Conservation (phyloP, 768 basidiomycete species). For the Pulveroboletus sp. region DNA sequence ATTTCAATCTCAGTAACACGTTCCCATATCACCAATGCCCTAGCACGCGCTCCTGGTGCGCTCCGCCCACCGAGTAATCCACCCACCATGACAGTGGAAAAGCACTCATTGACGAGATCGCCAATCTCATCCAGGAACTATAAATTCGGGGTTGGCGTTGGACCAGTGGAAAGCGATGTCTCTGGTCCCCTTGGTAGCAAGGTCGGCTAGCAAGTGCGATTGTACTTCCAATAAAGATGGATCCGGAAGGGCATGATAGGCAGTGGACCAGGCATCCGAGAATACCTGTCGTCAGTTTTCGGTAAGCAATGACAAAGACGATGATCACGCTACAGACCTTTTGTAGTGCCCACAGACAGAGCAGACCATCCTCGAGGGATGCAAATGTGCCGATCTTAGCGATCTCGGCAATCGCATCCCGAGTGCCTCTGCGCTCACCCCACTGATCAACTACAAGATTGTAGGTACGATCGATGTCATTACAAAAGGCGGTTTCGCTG, state of each 20-base stretch:
- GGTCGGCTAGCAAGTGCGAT: slow-evolving; percentile 4
- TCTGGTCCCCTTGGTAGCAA: slow-evolving; percentile 31
- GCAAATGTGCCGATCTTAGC: slow-evolving; percentile 45
- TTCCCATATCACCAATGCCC: slow-evolving; percentile 52
- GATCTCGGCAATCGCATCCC: slow-evolving; percentile 74
- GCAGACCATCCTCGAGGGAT: slow-evolving; percentile 57
- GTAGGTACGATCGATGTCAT: slow-evolving; percentile 43
- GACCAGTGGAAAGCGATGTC: slow-evolving; percentile 64
- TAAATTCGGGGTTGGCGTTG: slow-evolving; percentile 47
- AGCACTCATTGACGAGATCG: slow-evolving; percentile 41
- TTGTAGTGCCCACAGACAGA: slow-evolving; percentile 82
- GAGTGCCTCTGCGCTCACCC: slow-evolving; percentile 57
- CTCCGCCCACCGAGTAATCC: slow-evolving; percentile 15
- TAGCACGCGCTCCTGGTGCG: slow-evolving; percentile 11
- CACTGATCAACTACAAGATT: slow-evolving; percentile 45
- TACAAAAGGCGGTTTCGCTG: slow-evolving; percentile 60
- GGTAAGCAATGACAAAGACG: neutral
- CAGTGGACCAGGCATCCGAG: slow-evolving; percentile 63
- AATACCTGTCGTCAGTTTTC: slow-evolving; percentile 47
- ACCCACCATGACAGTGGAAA: slow-evolving; percentile 34
- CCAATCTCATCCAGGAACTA: slow-evolving; percentile 51
- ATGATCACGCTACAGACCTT: slow-evolving; percentile 38
- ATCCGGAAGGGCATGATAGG: slow-evolving; percentile 24
- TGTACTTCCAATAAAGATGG: neutral
- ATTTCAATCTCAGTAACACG: slow-evolving; percentile 60